A percentile compares a stretch with the other conserved stretches of the same genome.
These are phyloP conservation scores for Russula abietina DNA, from an alignment of 768 basidiomycete genomes.

Conservation along the genomic window DNA sequence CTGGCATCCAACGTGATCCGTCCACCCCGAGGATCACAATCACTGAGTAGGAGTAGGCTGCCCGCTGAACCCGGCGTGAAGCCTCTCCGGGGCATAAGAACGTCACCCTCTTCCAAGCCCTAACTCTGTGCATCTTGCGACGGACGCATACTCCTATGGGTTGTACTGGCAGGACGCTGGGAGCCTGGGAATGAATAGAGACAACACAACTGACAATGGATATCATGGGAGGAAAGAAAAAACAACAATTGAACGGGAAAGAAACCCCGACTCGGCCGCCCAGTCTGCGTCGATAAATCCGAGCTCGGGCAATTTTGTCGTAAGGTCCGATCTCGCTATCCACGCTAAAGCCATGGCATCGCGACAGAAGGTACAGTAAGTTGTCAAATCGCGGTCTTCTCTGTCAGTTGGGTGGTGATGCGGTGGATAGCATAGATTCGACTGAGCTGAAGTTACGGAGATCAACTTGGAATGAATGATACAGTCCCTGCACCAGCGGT, in stretches of 20 bases:
- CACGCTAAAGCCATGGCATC: conserved; percentile 73
- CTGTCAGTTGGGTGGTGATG: neutral
- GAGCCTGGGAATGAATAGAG: conserved; percentile 69
- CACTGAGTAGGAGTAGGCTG: conserved; percentile 67
- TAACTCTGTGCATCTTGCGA: conserved; percentile 62
- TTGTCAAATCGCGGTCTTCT: no score
- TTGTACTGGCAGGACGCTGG: conserved; percentile 66
- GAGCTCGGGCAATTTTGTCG: neutral
- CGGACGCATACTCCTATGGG: conserved; percentile 78
- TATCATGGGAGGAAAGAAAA: neutral
- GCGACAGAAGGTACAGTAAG: conserved; percentile 91
- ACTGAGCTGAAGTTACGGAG: no score
- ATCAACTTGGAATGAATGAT: no score
- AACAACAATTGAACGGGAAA: no score
- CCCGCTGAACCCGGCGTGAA: conserved; percentile 79
- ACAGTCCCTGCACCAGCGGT: no score
- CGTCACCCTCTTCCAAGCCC: conserved; percentile 67
- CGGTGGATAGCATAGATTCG: no score
- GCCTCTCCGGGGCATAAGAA: conserved; percentile 41
- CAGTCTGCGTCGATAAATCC: no score
- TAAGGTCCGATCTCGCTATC: conserved; percentile 82
- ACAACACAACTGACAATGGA: conserved; percentile 53
- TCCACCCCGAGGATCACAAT: neutral
- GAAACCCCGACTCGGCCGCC: no score
- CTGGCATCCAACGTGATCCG: no score